Percentiles rank a stretch among this genome's conserved stretches.
Conservation (phyloP, 1,139 yeast genomes). For the Kurtzmaniella quercitrusa region DNA sequence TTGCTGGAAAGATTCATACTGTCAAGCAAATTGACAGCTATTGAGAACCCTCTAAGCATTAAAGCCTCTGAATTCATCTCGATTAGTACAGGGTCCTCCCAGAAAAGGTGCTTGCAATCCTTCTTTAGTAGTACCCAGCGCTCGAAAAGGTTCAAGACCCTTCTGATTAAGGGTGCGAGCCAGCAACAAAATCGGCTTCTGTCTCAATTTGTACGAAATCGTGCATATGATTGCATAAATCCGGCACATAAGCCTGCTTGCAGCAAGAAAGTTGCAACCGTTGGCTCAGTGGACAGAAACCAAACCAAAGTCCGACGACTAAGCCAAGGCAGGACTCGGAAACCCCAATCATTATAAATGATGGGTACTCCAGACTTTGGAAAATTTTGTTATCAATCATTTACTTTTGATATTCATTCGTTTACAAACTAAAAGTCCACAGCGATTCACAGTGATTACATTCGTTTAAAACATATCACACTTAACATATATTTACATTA, state of each 20-base stretch:
- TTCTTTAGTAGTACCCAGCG: not conserved
- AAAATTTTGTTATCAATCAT: not conserved
- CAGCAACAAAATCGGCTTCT: not conserved
- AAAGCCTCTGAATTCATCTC: not conserved
- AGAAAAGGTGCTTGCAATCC: not conserved
- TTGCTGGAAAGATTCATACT: not conserved
- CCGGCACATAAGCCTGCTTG: not conserved
- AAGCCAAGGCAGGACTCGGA: no score
- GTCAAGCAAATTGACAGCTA: not conserved
- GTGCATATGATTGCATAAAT: not conserved
- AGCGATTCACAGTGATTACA: not conserved
- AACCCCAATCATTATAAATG: not conserved
- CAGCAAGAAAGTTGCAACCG: conserved; percentile 1
- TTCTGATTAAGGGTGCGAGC: not conserved
- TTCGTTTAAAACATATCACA: not conserved
- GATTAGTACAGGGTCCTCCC: not conserved
- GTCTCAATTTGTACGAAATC: not conserved
- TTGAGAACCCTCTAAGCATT: not conserved
- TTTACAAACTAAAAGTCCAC: not conserved
- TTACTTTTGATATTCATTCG: not conserved
- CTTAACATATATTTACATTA: not conserved
- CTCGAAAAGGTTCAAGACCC: not conserved
- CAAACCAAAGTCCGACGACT: not conserved
- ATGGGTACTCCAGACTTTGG: not conserved
- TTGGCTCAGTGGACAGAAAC: not conserved